phyloP scores from a whole-genome alignment of 1,139 yeast species.

The Hyphopichia khmerensis region DNA sequence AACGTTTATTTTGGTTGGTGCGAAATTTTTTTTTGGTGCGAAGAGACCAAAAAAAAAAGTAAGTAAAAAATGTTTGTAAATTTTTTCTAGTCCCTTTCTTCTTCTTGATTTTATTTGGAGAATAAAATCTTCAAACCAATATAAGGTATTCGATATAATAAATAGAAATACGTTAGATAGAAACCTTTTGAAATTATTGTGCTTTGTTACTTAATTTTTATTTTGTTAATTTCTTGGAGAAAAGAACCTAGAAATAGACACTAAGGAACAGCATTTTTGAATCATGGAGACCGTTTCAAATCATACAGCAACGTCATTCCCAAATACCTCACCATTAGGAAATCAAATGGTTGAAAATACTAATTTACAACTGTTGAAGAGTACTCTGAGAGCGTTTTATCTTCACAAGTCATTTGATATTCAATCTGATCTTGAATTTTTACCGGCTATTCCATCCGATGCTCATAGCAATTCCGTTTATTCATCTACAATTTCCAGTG shows the following conservation, averaged over 20 bases:
- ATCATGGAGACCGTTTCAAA: slow-evolving; percentile 1
- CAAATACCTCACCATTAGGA: background rate
- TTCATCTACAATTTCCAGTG: background rate
- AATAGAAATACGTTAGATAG: too few species aligned
- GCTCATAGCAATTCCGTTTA: background rate
- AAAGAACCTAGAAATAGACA: too few species aligned
- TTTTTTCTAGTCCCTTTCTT: background rate
- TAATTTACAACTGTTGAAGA: slow-evolving; percentile 20
- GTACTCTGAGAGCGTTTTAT: slow-evolving; percentile 41
- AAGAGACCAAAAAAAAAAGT: background rate
- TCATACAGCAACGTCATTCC: background rate
- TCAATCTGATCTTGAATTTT: slow-evolving; percentile 72
- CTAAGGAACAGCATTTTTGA: background rate
- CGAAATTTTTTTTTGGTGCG: background rate
- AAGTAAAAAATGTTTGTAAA: background rate
- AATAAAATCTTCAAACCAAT: too few species aligned
- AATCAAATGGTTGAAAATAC: background rate
- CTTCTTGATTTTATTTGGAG: too few species aligned
- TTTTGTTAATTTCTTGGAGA: too few species aligned
- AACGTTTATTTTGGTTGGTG: too few species aligned
- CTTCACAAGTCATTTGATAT: slow-evolving; percentile 67
- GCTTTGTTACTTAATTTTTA: too few species aligned
- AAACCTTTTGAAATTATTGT: too few species aligned
- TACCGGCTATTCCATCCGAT: slow-evolving; percentile 45
- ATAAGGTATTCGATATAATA: too few species aligned